Evolutionary conservation across 495 filamentous ascomycete genomes (phyloP).

Genomic region (Bryoglossum gracile): DNA sequence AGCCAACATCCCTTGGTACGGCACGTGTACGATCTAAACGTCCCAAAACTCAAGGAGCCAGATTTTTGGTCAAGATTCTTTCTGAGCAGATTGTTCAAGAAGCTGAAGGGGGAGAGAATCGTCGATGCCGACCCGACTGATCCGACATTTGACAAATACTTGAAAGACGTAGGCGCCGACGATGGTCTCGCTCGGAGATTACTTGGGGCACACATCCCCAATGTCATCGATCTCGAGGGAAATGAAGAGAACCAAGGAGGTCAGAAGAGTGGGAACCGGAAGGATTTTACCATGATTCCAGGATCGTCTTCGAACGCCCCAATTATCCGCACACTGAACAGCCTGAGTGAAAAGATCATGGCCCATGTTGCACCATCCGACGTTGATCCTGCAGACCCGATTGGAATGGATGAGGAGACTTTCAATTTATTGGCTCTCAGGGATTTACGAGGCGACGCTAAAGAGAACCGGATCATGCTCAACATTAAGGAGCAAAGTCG

Average conservation of each 20-base stretch:
- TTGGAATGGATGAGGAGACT: slow-evolving; percentile 67
- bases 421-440: slow-evolving; percentile 68
- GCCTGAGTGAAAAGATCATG: slow-evolving; percentile 83
- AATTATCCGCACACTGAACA: slow-evolving; percentile 80
- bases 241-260: slow-evolving; percentile 82
- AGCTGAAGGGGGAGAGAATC: slow-evolving; percentile 80
- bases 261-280: slow-evolving; percentile 65
- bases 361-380: slow-evolving; percentile 75
- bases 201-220: slow-evolving; percentile 59
- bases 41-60: slow-evolving; percentile 70
- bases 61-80: slow-evolving; percentile 94
- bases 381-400: slow-evolving; percentile 48
- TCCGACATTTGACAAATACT: slow-evolving; percentile 74
- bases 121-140: slow-evolving; percentile 66
- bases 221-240: slow-evolving; percentile 84
- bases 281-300: slow-evolving; percentile 83
- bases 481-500: slow-evolving; percentile 79
- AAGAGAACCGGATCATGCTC: slow-evolving; percentile 68
- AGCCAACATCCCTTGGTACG: slow-evolving; percentile 86
- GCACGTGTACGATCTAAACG: slow-evolving; percentile 85
- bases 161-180: slow-evolving; percentile 61
- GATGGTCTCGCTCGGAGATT: slow-evolving; percentile 39
- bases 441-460: slow-evolving; percentile 69
- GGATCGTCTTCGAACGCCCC: slow-evolving; percentile 56
- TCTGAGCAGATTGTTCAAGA: slow-evolving; percentile 79